Evolutionary conservation across 73 alveolate genomes (phyloP).

Genomic region (Durusdinium trenchii): DNA sequence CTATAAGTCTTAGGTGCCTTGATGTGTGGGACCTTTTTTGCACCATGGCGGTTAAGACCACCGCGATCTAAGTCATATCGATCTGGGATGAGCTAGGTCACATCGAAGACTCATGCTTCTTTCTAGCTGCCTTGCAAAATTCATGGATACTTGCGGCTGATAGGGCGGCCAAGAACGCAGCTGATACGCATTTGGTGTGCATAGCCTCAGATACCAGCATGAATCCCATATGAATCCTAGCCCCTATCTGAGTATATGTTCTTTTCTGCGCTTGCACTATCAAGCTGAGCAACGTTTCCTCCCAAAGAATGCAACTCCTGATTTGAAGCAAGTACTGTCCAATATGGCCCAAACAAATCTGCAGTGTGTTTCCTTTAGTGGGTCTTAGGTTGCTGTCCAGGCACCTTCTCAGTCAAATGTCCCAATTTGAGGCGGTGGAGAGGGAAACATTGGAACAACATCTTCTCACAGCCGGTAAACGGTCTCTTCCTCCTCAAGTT

Average conservation of each 20-base stretch:
- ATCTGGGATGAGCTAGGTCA: too few species aligned
- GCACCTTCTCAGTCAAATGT: neutral
- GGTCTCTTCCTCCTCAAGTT: neutral
- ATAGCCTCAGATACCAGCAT: conserved; percentile 19
- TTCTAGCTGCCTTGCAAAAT: neutral
- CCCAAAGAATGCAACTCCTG: neutral
- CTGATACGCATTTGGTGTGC: neutral
- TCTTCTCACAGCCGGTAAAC: neutral
- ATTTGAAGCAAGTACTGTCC: neutral
- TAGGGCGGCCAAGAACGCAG: neutral
- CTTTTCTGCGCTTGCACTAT: too few species aligned
- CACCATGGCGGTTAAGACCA: too few species aligned
- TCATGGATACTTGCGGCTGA: neutral
- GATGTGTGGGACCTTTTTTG: too few species aligned
- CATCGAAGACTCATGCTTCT: too few species aligned
- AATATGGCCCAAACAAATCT: too few species aligned
- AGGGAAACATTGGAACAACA: neutral
- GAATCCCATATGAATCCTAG: neutral
- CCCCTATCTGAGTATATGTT: too few species aligned
- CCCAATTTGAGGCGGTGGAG: neutral
- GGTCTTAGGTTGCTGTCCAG: neutral
- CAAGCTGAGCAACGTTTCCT: neutral
- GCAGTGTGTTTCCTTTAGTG: too few species aligned
- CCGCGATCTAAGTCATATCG: too few species aligned
- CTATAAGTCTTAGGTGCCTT: neutral